Base-by-base conservation (phyloP, 1,284 basidiomycete genomes). In the Papiliotrema fonsecae region DNA sequence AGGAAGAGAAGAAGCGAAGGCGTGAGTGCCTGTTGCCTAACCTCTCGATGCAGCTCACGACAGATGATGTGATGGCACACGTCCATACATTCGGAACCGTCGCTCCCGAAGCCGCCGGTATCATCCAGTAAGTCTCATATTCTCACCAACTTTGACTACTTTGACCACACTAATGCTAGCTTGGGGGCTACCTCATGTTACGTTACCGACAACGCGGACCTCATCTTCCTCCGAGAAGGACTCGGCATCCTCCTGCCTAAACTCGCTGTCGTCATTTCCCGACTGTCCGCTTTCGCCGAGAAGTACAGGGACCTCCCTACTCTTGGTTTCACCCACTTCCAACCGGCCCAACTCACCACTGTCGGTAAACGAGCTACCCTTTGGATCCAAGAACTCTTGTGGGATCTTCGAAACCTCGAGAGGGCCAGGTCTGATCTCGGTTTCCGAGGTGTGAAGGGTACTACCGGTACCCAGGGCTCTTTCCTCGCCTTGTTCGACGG, bases 291-390 rank as follows among this genome's bases (percentile, higher is more conserved):
- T 0, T 98, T 97, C 57, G 86, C 87, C 45, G 72, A 78, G 49
- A 74, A 80, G 60, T 83, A 92, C 68, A 81, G 82, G 24, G 86
- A 82, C 53, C 81, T 92, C 21, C 89, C 90, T 0, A 88, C 90
- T 0, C 81, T 99, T 36, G 96, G 96, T 1, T 98, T 97, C 78
- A 99, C 96, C 7, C 96, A 99, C 75, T 98, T 96, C 79, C 96
- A 99, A 75, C 93, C 96, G 4, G 96, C 96, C 6, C 96, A 99
- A 75, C 78, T 98, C 47, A 97, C 93, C 1, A 99, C 94, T 0
- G 94, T 99, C 35, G 96, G 96, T n/a, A 99, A 99, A 77, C 83
- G 96, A n/a, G 85, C 91, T 0, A 97, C 92, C 0, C 77, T 98
- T 19, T 99, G 96, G 94, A 86, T 98, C 42, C 91, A 96, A 78